Conservation (phyloP, 257 asterid species). For the Fraxinus anomala region DNA sequence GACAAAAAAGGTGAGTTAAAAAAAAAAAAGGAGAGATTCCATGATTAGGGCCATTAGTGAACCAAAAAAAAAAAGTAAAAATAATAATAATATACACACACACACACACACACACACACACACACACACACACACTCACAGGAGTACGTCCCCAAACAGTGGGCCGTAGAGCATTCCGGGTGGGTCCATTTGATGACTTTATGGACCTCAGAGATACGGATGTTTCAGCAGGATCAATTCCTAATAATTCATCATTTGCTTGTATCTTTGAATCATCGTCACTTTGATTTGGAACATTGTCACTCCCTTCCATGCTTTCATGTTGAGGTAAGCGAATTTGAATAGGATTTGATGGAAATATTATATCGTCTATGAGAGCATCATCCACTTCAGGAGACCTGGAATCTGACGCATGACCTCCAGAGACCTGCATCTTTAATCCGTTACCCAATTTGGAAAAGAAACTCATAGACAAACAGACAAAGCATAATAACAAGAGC, state of each 20-base stretch:
- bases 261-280: slow-evolving; percentile 36
- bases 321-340: slow-evolving; percentile 38
- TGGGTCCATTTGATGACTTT: slow-evolving; percentile 44
- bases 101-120: neutral
- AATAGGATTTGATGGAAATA: slow-evolving; percentile 34
- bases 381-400: slow-evolving; percentile 43
- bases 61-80: neutral
- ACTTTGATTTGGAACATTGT: slow-evolving; percentile 26
- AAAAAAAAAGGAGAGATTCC: slow-evolving; percentile 9
- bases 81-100: too few species aligned
- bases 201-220: slow-evolving; percentile 36
- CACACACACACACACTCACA: slow-evolving; percentile 50
- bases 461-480: slow-evolving; percentile 8
- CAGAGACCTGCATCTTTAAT: slow-evolving; percentile 52
- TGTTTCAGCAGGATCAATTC: slow-evolving; percentile 40
- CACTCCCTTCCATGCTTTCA: slow-evolving; percentile 35
- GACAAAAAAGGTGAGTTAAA: slow-evolving; percentile 7
- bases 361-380: slow-evolving; percentile 36
- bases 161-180: slow-evolving; percentile 42
- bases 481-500: slow-evolving; percentile 5
- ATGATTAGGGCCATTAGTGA: slow-evolving; percentile 11
- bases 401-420: slow-evolving; percentile 43
- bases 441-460: slow-evolving; percentile 21
- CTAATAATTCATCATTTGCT: slow-evolving; percentile 33
- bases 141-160: slow-evolving; percentile 75